Base-by-base conservation (phyloP, 306 rosid species). In the Cucumis melo region DNA sequence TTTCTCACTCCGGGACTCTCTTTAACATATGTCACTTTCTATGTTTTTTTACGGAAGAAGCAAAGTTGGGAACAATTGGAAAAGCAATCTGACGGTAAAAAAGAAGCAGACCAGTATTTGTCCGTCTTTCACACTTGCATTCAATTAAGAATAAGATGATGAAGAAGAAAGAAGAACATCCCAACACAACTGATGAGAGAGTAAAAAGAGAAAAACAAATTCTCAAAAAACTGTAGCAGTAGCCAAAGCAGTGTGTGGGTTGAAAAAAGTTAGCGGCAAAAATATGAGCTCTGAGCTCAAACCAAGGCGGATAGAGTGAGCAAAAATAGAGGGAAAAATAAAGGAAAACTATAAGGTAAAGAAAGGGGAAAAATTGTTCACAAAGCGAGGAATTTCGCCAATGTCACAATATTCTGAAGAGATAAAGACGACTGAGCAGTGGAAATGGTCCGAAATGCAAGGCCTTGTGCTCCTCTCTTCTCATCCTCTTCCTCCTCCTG, bases 371-470 rank as follows among this genome's bases (percentile, higher is more conserved):
- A 55, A 58, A 63, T 70, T 85, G 82, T 81, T 85, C 79, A 82
- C 81, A 86, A 87, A 88, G 88, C 78, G 79, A 62, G 83, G 87
- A 82, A 75, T 82, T 88, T 83, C 75, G 79, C 90, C 86, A 87
- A 92, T 92, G 97, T 90, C 98, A 91, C 90, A 89, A 90, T 90
- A 92, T 81, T 90, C 94, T 77, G 81, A 84, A 78, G 98, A 91
- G 85, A 87, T 87, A 84, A 91, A 93, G 80, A 81, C 91, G 83
- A 78, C 70, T 79, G 98, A 93, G 88, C 89, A 93, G 84, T 93
- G 98, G 98, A 86, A 79, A 91, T 93, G 98, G 97, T 89, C 98
- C 77, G 97, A 93, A 88, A 93, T 93, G 98, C 98, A 93, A 82
- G 98, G 97, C 53, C 87, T 93, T 81, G 97, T 91, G 83, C 91